Conservation (phyloP, 805 yeast genomes). For the Clavispora fructus region DNA sequence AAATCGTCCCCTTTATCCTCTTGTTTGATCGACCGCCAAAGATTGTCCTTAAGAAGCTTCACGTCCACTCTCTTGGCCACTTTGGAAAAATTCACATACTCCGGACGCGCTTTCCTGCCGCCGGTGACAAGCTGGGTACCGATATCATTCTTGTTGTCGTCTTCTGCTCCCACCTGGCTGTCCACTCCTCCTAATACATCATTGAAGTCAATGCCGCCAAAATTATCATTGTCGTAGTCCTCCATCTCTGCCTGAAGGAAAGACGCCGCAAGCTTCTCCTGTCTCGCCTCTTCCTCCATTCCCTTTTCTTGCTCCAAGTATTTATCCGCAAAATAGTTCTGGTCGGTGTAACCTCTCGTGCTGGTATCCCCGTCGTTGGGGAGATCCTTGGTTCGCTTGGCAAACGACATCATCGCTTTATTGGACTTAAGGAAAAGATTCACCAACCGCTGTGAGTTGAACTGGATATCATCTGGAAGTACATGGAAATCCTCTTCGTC, state of each 20-base stretch:
- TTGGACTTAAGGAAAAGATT: slow-evolving; percentile 66
- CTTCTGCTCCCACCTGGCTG: slow-evolving; percentile 6
- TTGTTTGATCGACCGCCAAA: slow-evolving; percentile 56
- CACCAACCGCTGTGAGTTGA: slow-evolving; percentile 63
- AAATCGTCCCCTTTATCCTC: slow-evolving; percentile 15
- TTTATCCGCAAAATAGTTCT: slow-evolving; percentile 66
- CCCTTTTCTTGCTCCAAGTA: slow-evolving; percentile 38
- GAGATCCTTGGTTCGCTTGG: slow-evolving; percentile 1
- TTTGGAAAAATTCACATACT: slow-evolving; percentile 54
- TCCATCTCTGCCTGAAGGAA: slow-evolving; percentile 39
- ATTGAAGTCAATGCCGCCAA: slow-evolving; percentile 38
- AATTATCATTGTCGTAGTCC: slow-evolving; percentile 33
- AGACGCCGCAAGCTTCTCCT: slow-evolving; percentile 30
- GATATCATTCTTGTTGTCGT: slow-evolving; percentile 9
- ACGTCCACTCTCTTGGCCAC: slow-evolving; percentile 80
- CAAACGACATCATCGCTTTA: slow-evolving; percentile 31
- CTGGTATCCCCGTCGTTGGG: slow-evolving; percentile 6
- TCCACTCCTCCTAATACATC: slow-evolving; percentile 31
- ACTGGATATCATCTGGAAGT: slow-evolving; percentile 70
- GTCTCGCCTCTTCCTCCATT: slow-evolving; percentile 26
- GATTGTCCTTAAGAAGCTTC: slow-evolving; percentile 61
- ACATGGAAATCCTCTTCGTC: slow-evolving; percentile 32
- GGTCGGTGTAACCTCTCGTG: slow-evolving; percentile 46
- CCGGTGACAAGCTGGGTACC: slow-evolving; percentile 18
- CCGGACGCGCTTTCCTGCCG: slow-evolving; percentile 29